phyloP scores from a whole-genome alignment of 805 yeast species.

The Tetrapisispora nanseiensis region DNA sequence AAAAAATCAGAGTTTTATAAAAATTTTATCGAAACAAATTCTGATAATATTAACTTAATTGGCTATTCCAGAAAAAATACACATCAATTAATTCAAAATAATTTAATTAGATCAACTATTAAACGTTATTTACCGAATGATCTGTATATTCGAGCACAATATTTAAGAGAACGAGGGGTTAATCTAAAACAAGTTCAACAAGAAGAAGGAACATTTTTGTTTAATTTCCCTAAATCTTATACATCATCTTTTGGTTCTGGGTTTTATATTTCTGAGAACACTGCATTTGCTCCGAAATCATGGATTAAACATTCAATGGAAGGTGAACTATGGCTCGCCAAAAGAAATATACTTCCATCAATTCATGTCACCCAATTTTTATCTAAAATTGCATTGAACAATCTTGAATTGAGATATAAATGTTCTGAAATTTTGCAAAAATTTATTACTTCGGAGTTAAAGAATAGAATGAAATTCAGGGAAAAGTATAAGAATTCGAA shows the following conservation, averaged over 20 bases:
- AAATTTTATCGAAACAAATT: constrained; percentile 38
- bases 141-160: constrained; percentile 39
- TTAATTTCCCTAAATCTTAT: constrained; percentile 49
- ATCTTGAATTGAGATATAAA: constrained; percentile 30
- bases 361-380: constrained; percentile 44
- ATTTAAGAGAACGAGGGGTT: constrained; percentile 41
- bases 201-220: constrained; percentile 49
- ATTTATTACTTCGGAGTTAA: constrained; percentile 32
- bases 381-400: constrained; percentile 34
- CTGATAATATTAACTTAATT: not conserved
- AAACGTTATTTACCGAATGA: constrained; percentile 7
- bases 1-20: constrained; percentile 39
- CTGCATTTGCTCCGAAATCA: constrained; percentile 43
- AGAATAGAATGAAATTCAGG: constrained; percentile 33
- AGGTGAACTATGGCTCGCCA: constrained; percentile 42
- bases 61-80: constrained; percentile 3
- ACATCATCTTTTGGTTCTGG: constrained; percentile 46
- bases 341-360: constrained; percentile 41
- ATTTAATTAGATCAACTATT: constrained; percentile 9
- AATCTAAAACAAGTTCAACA: constrained; percentile 41
- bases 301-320: constrained; percentile 46
- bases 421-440: constrained; percentile 28
- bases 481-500: constrained; percentile 24
- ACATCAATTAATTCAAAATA: constrained; percentile 3
- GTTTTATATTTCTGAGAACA: constrained; percentile 44